phyloP scores from a whole-genome alignment of 805 yeast genomes.

The Metschnikowia cerradonensis region DNA sequence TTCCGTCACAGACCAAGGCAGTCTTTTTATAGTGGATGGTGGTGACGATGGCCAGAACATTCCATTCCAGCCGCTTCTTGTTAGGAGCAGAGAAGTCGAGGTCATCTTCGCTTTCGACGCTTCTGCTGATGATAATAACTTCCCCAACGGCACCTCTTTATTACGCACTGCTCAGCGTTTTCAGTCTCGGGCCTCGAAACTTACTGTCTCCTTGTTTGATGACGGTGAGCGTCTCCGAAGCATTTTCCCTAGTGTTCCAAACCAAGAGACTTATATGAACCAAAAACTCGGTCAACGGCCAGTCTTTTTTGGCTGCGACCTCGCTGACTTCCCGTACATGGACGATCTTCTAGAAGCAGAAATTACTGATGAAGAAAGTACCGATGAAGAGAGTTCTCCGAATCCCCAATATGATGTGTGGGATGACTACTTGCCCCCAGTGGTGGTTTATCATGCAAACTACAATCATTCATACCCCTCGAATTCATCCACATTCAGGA shows the following conservation, averaged over 20 bases:
- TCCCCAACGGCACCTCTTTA: conserved; percentile 58
- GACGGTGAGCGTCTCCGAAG: not conserved
- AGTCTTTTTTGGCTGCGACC: conserved; percentile 42
- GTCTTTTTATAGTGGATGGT: conserved; percentile 41
- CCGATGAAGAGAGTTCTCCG: conserved; percentile 4
- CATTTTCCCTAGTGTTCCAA: conserved; percentile 36
- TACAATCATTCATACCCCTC: conserved; percentile 38
- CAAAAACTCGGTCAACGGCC: conserved; percentile 25
- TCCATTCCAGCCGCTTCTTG: conserved; percentile 44
- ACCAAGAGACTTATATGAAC: conserved; percentile 20
- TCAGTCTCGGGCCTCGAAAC: conserved; percentile 16
- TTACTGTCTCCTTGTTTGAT: conserved; percentile 8
- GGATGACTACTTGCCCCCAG: conserved; percentile 43
- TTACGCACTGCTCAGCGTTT: conserved; percentile 34
- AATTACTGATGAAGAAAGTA: too few relatives aligned
- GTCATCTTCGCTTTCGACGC: conserved; percentile 40
- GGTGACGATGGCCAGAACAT: conserved; percentile 49
- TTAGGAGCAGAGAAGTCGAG: conserved; percentile 32
- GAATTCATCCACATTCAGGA: conserved; percentile 57
- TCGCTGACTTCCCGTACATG: conserved; percentile 26
- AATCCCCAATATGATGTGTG: conserved; percentile 5
- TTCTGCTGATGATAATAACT: conserved; percentile 50
- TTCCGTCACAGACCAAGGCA: conserved; percentile 15
- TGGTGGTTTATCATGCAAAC: conserved; percentile 52
- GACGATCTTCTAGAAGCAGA: not conserved